These are phyloP conservation scores for Phialemoniopsis sp. DNA, from an alignment of 2,329 filamentous ascomycete genomes.

Conservation along the genomic window DNA sequence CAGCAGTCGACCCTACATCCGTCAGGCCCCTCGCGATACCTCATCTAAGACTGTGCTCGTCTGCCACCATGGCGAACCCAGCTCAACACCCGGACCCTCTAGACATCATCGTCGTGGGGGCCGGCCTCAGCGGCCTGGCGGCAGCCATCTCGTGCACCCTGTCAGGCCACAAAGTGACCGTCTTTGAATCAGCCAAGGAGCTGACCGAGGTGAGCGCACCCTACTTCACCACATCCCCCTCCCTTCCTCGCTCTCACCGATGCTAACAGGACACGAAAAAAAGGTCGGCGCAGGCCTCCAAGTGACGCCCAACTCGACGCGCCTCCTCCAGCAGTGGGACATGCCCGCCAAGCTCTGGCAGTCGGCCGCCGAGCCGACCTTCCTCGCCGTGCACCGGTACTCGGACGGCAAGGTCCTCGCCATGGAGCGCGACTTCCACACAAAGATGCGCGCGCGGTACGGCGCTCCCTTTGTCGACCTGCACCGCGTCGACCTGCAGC, in stretches of 20 bases:
- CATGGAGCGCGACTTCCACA: constrained; percentile 44
- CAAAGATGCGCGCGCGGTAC: constrained; percentile 50
- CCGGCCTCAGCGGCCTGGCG: constrained; percentile 9
- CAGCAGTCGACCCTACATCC: too few species aligned
- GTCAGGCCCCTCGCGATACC: too few species aligned
- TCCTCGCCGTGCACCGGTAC: constrained; percentile 48
- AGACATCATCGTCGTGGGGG: constrained; percentile 14
- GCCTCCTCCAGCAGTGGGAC: constrained; percentile 45
- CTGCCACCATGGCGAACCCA: too few species aligned
- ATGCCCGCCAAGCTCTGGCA: constrained; percentile 37
- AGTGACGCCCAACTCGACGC: constrained; percentile 44
- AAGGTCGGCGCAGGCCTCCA: constrained; percentile 51
- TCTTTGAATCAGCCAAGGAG: constrained; percentile 6
- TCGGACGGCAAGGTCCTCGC: constrained; percentile 45
- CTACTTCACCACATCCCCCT: too few species aligned
- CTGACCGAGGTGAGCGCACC: too few species aligned
- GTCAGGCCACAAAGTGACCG: constrained; percentile 7
- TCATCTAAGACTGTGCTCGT: too few species aligned
- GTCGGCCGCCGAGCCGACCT: constrained; percentile 34
- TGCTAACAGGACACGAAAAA: background rate
- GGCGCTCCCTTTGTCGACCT: constrained; percentile 49
- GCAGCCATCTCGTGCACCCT: constrained; percentile 9
- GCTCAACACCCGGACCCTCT: too few species aligned
- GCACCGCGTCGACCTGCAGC: constrained; percentile 1
- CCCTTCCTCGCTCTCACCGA: too few species aligned